phyloP scores from a whole-genome alignment of 176 grass and related monocot species.

The Echinochloa phyllopogon region DNA sequence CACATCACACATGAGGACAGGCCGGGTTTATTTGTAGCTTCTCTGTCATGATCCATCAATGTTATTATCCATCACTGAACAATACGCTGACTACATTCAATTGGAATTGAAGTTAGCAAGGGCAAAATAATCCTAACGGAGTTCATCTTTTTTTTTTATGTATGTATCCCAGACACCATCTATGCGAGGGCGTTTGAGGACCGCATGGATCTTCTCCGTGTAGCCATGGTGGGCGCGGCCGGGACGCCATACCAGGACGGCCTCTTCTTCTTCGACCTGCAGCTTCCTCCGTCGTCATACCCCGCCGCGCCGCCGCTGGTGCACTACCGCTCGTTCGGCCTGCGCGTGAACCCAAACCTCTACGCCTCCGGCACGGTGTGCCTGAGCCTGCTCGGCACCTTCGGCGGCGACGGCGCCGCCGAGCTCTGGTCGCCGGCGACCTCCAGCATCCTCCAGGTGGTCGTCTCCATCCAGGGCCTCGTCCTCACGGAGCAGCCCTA shows the following conservation, averaged over 20 bases:
- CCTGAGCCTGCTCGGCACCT: conserved; percentile 34
- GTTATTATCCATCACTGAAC: too few species aligned
- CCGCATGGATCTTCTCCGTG: conserved; percentile 34
- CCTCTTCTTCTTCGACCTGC: conserved; percentile 36
- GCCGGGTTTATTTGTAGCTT: too few species aligned
- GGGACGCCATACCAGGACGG: conserved; percentile 35
- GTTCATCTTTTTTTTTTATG: too few species aligned
- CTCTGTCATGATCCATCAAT: too few species aligned
- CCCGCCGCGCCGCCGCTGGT: conserved; percentile 11
- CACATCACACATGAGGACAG: too few species aligned
- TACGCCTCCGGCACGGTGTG: conserved; percentile 43
- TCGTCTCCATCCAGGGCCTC: conserved; percentile 30
- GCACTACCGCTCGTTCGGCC: conserved; percentile 29
- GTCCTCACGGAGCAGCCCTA: conserved; percentile 21
- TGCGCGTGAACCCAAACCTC: conserved; percentile 45
- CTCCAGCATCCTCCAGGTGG: not conserved
- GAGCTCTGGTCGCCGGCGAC: conserved; percentile 29
- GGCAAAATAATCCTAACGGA: too few species aligned
- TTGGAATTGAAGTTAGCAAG: too few species aligned
- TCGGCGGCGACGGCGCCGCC: not conserved
- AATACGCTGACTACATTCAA: too few species aligned
- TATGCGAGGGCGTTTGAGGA: conserved; percentile 14
- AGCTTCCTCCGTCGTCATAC: not conserved
- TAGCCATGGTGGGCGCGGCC: not conserved
- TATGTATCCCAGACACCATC: not conserved